Evolutionary conservation across 257 asterid genomes (phyloP).

Genomic region (Jacaranda copaia): DNA sequence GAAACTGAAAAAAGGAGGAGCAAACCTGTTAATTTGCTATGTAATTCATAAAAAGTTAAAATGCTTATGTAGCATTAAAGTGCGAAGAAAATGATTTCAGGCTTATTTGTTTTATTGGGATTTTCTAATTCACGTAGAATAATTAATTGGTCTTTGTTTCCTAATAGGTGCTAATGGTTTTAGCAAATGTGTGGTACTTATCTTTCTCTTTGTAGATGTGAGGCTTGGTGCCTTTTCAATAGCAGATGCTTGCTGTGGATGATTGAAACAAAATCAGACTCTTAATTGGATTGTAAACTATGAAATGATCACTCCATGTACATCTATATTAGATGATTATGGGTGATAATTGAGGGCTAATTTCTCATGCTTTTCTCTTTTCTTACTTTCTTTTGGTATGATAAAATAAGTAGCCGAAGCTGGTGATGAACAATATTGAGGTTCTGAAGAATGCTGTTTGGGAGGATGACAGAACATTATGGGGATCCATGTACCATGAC

Average conservation of each 20-base stretch:
- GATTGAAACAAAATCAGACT: slow-evolving; percentile 19
- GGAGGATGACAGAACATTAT: slow-evolving; percentile 66
- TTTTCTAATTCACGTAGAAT: slow-evolving; percentile 4
- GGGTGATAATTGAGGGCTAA: slow-evolving; percentile 13
- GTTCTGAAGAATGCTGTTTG: slow-evolving; percentile 75
- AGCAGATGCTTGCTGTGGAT: slow-evolving; percentile 26
- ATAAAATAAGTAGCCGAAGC: slow-evolving; percentile 79
- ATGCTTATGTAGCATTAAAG: neutral
- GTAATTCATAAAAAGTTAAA: neutral
- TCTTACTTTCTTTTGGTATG: slow-evolving; percentile 37
- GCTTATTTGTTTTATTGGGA: slow-evolving; percentile 28
- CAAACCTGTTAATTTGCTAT: neutral
- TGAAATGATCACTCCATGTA: slow-evolving; percentile 23
- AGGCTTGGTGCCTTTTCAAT: slow-evolving; percentile 10
- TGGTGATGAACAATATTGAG: slow-evolving; percentile 96
- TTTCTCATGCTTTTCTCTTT: slow-evolving; percentile 38
- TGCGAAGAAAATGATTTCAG: neutral
- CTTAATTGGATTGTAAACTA: slow-evolving; percentile 18
- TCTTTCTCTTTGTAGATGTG: slow-evolving; percentile 24
- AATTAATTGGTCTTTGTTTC: slow-evolving; percentile 6
- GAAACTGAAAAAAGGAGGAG: slow-evolving; percentile 13
- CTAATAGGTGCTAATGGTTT: slow-evolving; percentile 22
- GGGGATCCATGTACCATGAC: slow-evolving; percentile 92
- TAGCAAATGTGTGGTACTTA: slow-evolving; percentile 2
- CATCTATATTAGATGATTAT: slow-evolving; percentile 23